Evolutionary conservation across 1,284 basidiomycete species (phyloP).

Genomic region (Rhodotorula sp.): DNA sequence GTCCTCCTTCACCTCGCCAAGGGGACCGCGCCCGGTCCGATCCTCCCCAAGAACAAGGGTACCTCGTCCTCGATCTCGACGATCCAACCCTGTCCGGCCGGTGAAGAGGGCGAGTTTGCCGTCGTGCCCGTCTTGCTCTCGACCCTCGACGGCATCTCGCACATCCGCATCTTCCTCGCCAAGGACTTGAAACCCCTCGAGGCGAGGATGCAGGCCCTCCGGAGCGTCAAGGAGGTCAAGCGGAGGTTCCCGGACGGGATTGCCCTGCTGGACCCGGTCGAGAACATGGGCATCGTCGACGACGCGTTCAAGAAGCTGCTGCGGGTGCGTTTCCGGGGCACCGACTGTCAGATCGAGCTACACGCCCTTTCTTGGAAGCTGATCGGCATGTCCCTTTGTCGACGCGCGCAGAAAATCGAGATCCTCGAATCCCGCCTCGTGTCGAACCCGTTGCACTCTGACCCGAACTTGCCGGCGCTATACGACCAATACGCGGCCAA

Average conservation of each 20-base stretch:
- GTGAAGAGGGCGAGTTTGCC: constrained; percentile 71
- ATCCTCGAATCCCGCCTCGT: constrained; percentile 79
- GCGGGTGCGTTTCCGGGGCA: constrained; percentile 56
- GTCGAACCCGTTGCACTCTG: constrained; percentile 69
- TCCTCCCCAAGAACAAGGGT: constrained; percentile 45
- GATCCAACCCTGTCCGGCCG: constrained; percentile 66
- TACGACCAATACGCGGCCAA: constrained; percentile 80
- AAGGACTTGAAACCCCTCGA: constrained; percentile 80
- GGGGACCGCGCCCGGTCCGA: constrained; percentile 63
- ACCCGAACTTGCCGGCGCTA: constrained; percentile 69
- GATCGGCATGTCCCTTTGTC: no score
- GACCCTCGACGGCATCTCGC: constrained; percentile 80
- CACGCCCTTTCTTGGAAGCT: not conserved
- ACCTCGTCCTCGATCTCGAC: constrained; percentile 57
- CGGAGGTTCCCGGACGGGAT: constrained; percentile 85
- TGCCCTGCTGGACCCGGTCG: constrained; percentile 81
- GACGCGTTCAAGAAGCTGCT: constrained; percentile 85
- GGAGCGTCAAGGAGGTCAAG: constrained; percentile 84
- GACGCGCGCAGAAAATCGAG: constrained; percentile 83
- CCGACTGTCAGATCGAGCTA: not conserved
- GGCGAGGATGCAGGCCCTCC: constrained; percentile 79
- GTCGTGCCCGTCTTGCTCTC: constrained; percentile 87
- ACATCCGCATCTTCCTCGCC: constrained; percentile 81
- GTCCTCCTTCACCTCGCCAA: constrained; percentile 81
- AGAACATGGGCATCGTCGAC: constrained; percentile 96